Evolutionary conservation across 2,329 filamentous ascomycete genomes (phyloP).

Genomic region (Ophiostoma ips): DNA sequence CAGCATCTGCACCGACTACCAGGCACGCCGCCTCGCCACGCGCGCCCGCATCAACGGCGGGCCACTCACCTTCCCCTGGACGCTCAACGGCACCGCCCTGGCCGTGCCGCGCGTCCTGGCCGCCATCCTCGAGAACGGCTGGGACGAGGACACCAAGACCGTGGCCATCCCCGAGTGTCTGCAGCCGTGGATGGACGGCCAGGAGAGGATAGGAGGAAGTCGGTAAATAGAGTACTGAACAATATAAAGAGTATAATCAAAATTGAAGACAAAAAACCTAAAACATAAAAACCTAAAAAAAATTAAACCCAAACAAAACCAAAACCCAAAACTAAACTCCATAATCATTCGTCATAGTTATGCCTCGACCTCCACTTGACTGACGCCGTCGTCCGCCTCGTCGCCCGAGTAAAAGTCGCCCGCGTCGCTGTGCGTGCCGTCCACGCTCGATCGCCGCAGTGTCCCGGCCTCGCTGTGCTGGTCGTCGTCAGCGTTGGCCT

Average conservation of each 20-base stretch:
- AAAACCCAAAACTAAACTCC: too few relatives aligned
- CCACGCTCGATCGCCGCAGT: constrained; percentile 32
- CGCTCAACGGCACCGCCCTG: constrained; percentile 85
- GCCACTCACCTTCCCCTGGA: constrained; percentile 67
- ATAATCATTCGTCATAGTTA: too few relatives aligned
- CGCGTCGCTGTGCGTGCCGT: constrained; percentile 21
- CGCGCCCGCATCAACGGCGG: constrained; percentile 42
- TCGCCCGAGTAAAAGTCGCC: constrained; percentile 22
- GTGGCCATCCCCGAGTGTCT: constrained; percentile 70
- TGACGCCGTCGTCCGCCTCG: constrained; percentile 23
- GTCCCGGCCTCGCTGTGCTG: constrained; percentile 37
- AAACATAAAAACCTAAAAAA: neutral
- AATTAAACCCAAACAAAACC: neutral
- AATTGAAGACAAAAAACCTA: neutral
- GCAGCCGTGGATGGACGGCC: constrained; percentile 70
- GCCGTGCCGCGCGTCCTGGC: constrained; percentile 83
- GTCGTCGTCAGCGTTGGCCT: constrained; percentile 15
- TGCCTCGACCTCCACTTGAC: constrained; percentile 30
- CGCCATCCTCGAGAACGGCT: constrained; percentile 80
- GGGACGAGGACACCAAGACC: constrained; percentile 53
- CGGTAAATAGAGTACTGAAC: neutral
- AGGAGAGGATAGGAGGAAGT: constrained; percentile 38
- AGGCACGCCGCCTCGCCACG: constrained; percentile 69
- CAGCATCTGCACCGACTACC: constrained; percentile 90
- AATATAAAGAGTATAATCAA: too few relatives aligned